These are phyloP conservation scores for Carallia pectinifolia DNA, from an alignment of 345 rosid species.

Conservation along the genomic window DNA sequence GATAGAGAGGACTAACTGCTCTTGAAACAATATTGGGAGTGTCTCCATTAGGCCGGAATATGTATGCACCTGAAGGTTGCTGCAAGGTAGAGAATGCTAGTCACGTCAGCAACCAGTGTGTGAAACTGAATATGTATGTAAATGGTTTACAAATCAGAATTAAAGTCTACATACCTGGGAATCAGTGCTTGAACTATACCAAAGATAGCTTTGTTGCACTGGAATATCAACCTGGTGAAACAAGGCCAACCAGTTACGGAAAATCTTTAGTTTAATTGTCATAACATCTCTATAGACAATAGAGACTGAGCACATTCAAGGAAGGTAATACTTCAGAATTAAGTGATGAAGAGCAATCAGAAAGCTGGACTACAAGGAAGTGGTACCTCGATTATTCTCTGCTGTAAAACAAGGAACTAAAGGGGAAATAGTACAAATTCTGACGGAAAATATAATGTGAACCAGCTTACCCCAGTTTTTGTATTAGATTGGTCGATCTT, in stretches of 20 bases:
- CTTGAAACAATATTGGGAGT: slow-evolving; percentile 43
- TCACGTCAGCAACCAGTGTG: slow-evolving; percentile 4
- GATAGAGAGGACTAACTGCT: slow-evolving; percentile 36
- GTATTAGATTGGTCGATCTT: slow-evolving; percentile 28
- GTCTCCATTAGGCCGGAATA: slow-evolving; percentile 62
- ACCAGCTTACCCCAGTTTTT: slow-evolving; percentile 54
- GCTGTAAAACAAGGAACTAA: too few relatives aligned
- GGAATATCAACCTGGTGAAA: slow-evolving; percentile 59
- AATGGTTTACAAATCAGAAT: not conserved
- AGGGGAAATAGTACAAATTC: too few relatives aligned
- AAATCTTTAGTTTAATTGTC: slow-evolving; percentile 5
- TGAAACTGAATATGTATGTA: not conserved
- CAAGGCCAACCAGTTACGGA: slow-evolving; percentile 11
- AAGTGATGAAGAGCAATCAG: too few relatives aligned
- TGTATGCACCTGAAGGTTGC: slow-evolving; percentile 72
- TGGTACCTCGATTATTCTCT: too few relatives aligned
- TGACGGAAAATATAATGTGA: not conserved
- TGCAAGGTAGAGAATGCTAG: slow-evolving; percentile 21
- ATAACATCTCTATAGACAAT: slow-evolving; percentile 2
- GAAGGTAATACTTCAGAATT: too few relatives aligned
- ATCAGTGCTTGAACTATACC: slow-evolving; percentile 64
- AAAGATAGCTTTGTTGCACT: slow-evolving; percentile 72
- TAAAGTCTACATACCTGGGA: slow-evolving; percentile 28
- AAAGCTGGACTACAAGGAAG: too few relatives aligned
- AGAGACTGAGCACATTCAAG: not conserved